These are phyloP conservation scores for Guyanaporus albipodus DNA, from an alignment of 768 basidiomycete species.

Conservation along the genomic window DNA sequence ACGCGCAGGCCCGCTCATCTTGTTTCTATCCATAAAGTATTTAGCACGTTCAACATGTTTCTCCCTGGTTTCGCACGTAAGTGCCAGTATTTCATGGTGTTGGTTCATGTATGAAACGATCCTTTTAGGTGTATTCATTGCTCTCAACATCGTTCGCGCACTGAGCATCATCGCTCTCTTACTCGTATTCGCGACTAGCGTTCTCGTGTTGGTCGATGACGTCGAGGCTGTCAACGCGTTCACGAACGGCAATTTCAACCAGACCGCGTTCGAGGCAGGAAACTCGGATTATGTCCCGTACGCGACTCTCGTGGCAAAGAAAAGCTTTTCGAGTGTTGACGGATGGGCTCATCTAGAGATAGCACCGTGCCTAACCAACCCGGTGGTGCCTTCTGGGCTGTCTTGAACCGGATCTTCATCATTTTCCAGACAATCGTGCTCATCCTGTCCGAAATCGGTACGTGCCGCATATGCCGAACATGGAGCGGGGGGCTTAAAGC, in stretches of 20 bases:
- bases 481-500: neutral
- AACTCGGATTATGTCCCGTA: constrained; percentile 83
- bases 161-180: constrained; percentile 76
- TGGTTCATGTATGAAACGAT: neutral
- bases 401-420: constrained; percentile 82
- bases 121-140: constrained; percentile 53
- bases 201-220: constrained; percentile 71
- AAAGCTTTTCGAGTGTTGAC: neutral
- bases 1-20: constrained; percentile 23
- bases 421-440: constrained; percentile 76
- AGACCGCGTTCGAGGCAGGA: constrained; percentile 36
- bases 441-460: constrained; percentile 43
- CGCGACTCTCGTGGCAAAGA: constrained; percentile 15
- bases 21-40: too few relatives aligned
- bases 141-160: constrained; percentile 71
- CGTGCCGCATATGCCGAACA: constrained; percentile 12
- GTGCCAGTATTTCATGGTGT: neutral
- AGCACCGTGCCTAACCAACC: constrained; percentile 93
- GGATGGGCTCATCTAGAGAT: constrained; percentile 35
- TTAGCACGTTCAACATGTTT: constrained; percentile 10
- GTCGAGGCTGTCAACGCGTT: constrained; percentile 72
- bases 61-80: constrained; percentile 30
- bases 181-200: constrained; percentile 75
- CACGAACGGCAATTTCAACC: constrained; percentile 35
- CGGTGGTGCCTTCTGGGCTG: constrained; percentile 89